A percentile compares a stretch with the other conserved stretches of the same genome.
Conservation (phyloP, 2,329 filamentous ascomycete genomes). For the Chaetothyriales sp. region DNA sequence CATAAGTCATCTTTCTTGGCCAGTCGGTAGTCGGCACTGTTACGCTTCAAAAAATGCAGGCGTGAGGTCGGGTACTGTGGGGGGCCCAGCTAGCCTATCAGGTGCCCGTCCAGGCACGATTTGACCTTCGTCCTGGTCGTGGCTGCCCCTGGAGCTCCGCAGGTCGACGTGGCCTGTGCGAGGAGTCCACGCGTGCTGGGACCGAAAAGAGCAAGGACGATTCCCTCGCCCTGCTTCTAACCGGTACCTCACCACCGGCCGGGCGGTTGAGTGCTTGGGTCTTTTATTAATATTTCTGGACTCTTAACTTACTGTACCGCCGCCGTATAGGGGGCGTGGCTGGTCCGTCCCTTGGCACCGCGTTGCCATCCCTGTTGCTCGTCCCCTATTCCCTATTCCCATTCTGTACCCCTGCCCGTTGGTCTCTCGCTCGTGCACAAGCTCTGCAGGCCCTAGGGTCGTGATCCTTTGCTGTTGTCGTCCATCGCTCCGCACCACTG, state of each 20-base stretch:
- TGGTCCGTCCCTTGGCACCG: not conserved
- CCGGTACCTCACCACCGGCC: not conserved
- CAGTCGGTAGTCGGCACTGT: not conserved
- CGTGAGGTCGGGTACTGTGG: not conserved
- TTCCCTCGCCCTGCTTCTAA: not conserved
- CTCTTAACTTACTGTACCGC: not conserved
- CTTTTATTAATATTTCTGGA: not conserved
- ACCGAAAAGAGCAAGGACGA: not conserved
- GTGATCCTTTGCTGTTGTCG: not conserved
- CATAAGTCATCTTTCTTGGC: not conserved
- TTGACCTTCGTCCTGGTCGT: not conserved
- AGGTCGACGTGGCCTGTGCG: not conserved
- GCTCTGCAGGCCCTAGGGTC: not conserved
- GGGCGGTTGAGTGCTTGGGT: not conserved
- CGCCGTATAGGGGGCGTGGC: not conserved
- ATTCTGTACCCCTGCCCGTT: not conserved
- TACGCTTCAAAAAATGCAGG: not conserved
- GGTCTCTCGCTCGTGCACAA: not conserved
- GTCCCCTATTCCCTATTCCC: not conserved
- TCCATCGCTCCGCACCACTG: not conserved
- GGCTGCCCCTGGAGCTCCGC: not conserved
- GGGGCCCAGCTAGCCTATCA: not conserved
- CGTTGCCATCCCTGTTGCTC: not conserved
- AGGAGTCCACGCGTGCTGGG: not conserved
- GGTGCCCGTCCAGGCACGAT: not conserved